Base-by-base conservation (phyloP, 2,329 filamentous ascomycete species). In the Xylariaceae sp. region DNA sequence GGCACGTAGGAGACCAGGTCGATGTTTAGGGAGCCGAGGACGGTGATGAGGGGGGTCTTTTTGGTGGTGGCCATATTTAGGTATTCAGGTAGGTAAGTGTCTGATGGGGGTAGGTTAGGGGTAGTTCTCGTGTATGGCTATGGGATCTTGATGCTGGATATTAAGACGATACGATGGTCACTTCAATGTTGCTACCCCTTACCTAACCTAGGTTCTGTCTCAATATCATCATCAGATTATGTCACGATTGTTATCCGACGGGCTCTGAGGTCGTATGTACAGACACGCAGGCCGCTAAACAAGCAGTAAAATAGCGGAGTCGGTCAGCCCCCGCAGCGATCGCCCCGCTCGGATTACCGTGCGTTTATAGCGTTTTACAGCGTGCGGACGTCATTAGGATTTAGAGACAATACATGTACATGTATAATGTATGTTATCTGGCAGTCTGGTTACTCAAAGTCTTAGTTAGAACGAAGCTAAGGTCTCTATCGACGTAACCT, bases 11-110 rank as follows among this genome's bases (percentile, higher is more conserved):
- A 93, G 61, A 96, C 90, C 61, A 98, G 87, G 77, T 99, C 93
- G 71, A 91, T 90, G 77, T 98, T 98, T 59, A 99, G 86, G 32
- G 93, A 98, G 66, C 93, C 93, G 65, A 98, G 87, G 60, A 97
- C 84, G 61, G 89, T 88, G 72, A 98, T 95, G 67, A 74, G 74
- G 20, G 79, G 79, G 48, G 56, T 64, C 55, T 66, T 56, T 44
- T 54, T 56, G 56, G 61, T 2, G 18, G 65, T 68, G 29, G 32
- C 65, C 37, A 40, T 32, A 48, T 46, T 20, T 14, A 41, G 16
- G 18, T 40, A 29, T 29, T 5, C 6, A 10, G 26, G 26, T 29
- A 29, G 26, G 26, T 29, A 29, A 16, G 32, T 37, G 14, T 37
- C 5, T 3, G 32, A 37, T 12, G 14, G 32, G 32, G 23, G 23